Base-by-base conservation (phyloP, 1,284 basidiomycete genomes). In the Tausonia pullulans region DNA sequence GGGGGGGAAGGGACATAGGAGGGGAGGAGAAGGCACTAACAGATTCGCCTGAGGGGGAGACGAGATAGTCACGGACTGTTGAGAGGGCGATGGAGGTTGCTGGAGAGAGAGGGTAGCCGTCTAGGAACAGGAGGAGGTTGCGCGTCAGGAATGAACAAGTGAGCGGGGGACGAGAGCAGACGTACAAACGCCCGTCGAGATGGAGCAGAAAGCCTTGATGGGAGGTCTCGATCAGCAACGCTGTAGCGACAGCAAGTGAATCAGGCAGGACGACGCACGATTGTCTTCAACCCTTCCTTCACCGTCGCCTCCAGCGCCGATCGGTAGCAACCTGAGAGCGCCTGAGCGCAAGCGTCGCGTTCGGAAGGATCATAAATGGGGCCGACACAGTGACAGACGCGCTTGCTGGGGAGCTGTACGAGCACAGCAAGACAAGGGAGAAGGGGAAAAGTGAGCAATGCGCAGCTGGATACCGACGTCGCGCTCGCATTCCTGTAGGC, bases 161-260 rank as follows among this genome's bases (percentile, higher is more conserved):
- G 27, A 27, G 27, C 27, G 27, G 27, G 27, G 27, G 27, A 27
- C 27, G 27, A 27, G 40, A 5, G n/a, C n/a, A 16, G 8, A 91
- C 0, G 85, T 82, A 68, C 88, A 91, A 41, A 89, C 77, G 0
- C 88, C 89, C 0, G 88, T 90, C 4, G 87, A 89, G 63, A 91
- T 83, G 0, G 84, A 86, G 9, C 86, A 85, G 69, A 91, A 90
- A 2, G 87, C 88, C 87, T 88, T 11, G 41, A 53, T 13, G 11
- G 43, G 5, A 13, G 3, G 40, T 41, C 27, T 11, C 16, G 3
- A 43, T 53, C 41, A 16, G 43, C 44, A 45, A 46, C 16, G 10
- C 48, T 4, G 7, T 11, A 1, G 44, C 2, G n/a, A 51, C 13
- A 41, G 57, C 40, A 39, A 5, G 48, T 14, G 45, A 27, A 48